Evolutionary conservation across 2,329 filamentous ascomycete genomes (phyloP), one percentile per base, ranked within the genome.

Genomic region (Aspergillus sp.): DNA sequence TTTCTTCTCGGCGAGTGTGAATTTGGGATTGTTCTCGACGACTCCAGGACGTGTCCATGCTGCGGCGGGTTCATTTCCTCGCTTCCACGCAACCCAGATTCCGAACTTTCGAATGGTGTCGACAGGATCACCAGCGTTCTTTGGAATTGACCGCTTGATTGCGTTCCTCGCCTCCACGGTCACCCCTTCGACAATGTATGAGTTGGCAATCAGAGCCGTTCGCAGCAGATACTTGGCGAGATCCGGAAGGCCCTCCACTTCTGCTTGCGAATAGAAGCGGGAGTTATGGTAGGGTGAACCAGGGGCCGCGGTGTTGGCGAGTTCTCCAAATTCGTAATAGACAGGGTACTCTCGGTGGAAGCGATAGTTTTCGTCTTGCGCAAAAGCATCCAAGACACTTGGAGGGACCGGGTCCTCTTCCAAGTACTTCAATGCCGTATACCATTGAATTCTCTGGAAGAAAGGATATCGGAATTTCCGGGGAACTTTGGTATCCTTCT

Each of bases 381-480:
- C 73, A 57, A 87, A 81, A 11, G 77, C 71, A 36, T 83, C 74
- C 45, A 79, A 72, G 4, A 87, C 78, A 40, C 72, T 73, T 20
- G 73, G 69, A 1, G 85, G 84, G n/a, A 87, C 68, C 2, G 84
- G 84, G 65, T 88, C 85, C 24, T 82, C 77, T 48, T 82, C 77
- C 35, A 88, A 73, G 60, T 87, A 88, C 59, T 82, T 79, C 62
- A 86, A 73, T n/a, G 81, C 76, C 2, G 83, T 78, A 59, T 85
- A 83, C 85, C 85, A 88, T 75, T 86, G 84, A 50, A 87, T 81
- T 62, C 84, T 85, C 64, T 87, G 84, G 65, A 87, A 88, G 65
- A 81, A 82, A 2, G 85, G 85, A 63, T 87, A 87, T 46, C 84
- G 75, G 65, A 87, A 87, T 59, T 85, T 86, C 58, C 79, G 73